Evolutionary conservation across 352 stramenopile species (phyloP), one percentile per base, ranked within the genome.

Genomic region (Pythium periplocum): DNA sequence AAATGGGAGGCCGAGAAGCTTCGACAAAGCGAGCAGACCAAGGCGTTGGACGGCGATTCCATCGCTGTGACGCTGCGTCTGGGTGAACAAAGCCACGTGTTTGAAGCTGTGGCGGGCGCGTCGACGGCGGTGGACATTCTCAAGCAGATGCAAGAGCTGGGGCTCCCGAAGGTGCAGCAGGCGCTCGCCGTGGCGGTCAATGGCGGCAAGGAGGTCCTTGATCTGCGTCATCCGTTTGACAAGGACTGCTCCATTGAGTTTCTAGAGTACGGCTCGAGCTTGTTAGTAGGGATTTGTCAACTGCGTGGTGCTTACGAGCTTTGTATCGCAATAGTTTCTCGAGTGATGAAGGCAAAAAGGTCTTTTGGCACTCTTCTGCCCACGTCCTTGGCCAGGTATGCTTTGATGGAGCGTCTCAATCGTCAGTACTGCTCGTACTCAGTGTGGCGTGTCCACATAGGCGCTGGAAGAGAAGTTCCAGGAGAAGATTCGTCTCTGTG

Each of bases 351-450:
- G 80, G 77, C 62, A 87, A 88, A 58, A 83, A 69, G 46, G 72
- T 97, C 3, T 98, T 99, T 65, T 99, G 97, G 98, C 98, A 99
- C 71, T 99, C 96, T n/a, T 98, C 90, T 1, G 96, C 97, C 1
- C 98, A 99, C 68, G 93, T 99, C n/a, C 79, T 99, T 43, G 98
- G 98, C 31, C 93, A 83, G 69, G 69, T 78, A 49, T 1, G 52
- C 34, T 9, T 38, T 51, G 30, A 33, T 41, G n/a, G 10, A 26
- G 17, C 17, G 17, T 26, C 17, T 26, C 17, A 26, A 26, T 26
- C 17, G 17, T 26, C 17, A 26, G 17, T 26, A 26, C 17, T 26
- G 17, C 17, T 26, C 17, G 17, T 26, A 26, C 17, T 26, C 17
- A 26, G 17, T 26, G 17, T 26, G 17, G 0, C 17, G 17, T 26